These are phyloP conservation scores for Aspergillus kassunensis DNA, from an alignment of 495 filamentous ascomycete genomes.

Conservation along the genomic window DNA sequence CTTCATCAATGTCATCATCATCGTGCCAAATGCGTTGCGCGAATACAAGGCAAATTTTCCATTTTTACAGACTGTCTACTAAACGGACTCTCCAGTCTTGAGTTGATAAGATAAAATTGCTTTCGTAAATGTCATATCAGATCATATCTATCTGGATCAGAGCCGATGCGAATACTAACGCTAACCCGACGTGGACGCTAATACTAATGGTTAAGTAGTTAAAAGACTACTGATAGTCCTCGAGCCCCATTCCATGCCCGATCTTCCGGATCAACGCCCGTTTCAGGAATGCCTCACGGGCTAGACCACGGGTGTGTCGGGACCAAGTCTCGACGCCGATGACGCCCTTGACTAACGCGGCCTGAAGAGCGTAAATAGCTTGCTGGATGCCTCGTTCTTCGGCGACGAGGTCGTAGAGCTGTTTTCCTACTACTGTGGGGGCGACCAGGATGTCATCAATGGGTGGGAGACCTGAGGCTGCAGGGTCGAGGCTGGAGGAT, in stretches of 20 bases:
- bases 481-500: conserved; percentile 30
- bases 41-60: no score
- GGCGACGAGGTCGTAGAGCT: conserved; percentile 81
- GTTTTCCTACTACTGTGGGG: conserved; percentile 85
- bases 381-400: conserved; percentile 84
- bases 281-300: conserved; percentile 86
- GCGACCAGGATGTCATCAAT: conserved; percentile 93
- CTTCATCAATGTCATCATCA: no score
- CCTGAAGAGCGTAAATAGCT: conserved; percentile 77
- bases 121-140: no score
- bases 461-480: conserved; percentile 48
- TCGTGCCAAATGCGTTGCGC: no score
- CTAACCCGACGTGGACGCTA: not conserved
- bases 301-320: conserved; percentile 72
- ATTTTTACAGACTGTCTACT: no score
- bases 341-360: conserved; percentile 75
- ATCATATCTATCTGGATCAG: no score
- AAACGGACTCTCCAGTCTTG: no score
- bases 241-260: conserved; percentile 74
- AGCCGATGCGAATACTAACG: no score
- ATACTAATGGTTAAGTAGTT: not conserved
- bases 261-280: conserved; percentile 89
- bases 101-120: no score
- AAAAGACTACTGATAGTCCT: conserved; percentile 17
- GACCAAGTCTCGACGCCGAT: conserved; percentile 80